Percentiles rank a stretch among this genome's conserved stretches.
phyloP scores from a whole-genome alignment of 2,329 filamentous ascomycete species.

The Monascus ruber region DNA sequence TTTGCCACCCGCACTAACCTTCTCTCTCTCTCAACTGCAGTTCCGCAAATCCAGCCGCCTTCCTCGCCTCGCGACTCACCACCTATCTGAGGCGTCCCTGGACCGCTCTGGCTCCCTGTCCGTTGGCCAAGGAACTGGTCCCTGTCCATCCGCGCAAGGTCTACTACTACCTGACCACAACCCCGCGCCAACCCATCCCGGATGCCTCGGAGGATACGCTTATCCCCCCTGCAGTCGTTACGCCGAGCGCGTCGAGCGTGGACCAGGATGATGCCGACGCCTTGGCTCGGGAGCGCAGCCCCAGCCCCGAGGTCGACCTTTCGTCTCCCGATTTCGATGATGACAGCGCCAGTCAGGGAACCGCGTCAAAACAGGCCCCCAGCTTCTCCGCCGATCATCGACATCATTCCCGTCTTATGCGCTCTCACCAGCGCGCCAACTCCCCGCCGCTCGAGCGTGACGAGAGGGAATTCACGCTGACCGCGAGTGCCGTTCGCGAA shows the following conservation, averaged over 20 bases:
- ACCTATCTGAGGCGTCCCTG: slow-evolving; percentile 81
- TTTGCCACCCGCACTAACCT: slow-evolving; percentile 7
- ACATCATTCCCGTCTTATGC: slow-evolving; percentile 48
- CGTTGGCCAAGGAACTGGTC: slow-evolving; percentile 84
- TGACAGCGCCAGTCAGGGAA: slow-evolving; percentile 50
- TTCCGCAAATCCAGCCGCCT: slow-evolving; percentile 88
- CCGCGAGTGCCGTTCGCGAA: slow-evolving; percentile 68
- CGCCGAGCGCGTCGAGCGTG: slow-evolving; percentile 67
- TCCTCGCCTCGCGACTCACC: slow-evolving; percentile 85
- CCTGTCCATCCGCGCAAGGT: slow-evolving; percentile 86
- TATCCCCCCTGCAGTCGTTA: slow-evolving; percentile 51
- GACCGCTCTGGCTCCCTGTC: slow-evolving; percentile 69
- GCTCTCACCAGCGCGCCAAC: slow-evolving; percentile 55
- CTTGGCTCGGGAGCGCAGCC: slow-evolving; percentile 53
- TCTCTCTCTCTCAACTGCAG: slow-evolving; percentile 38
- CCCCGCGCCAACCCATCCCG: slow-evolving; percentile 69
- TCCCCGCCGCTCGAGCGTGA: slow-evolving; percentile 87
- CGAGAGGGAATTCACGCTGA: slow-evolving; percentile 94
- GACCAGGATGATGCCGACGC: slow-evolving; percentile 62
- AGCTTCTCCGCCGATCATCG: slow-evolving; percentile 40
- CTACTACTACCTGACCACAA: slow-evolving; percentile 93
- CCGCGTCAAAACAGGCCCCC: slow-evolving; percentile 30
- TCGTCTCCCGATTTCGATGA: slow-evolving; percentile 80
- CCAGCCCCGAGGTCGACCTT: slow-evolving; percentile 86
- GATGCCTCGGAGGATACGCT: slow-evolving; percentile 46